phyloP scores from a whole-genome alignment of 495 filamentous ascomycete genomes.

The Penicillium paradoxum region DNA sequence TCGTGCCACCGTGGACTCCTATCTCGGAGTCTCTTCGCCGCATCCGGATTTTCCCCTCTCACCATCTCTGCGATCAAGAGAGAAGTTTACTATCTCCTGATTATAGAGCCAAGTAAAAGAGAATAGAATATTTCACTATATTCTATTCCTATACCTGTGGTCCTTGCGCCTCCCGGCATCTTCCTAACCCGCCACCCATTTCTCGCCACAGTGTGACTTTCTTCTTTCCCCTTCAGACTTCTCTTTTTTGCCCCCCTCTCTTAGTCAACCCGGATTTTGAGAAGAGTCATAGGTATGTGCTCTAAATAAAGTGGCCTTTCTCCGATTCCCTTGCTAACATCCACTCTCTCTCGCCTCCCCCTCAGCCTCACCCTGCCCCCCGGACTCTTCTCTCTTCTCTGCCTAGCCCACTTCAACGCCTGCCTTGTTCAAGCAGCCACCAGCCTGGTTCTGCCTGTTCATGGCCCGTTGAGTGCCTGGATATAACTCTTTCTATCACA shows the following conservation, averaged over 20 bases:
- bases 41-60: conserved; percentile 8
- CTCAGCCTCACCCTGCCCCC: background rate
- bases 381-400: conserved; percentile 1
- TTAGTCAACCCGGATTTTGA: conserved; percentile 8
- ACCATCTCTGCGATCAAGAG: background rate
- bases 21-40: conserved; percentile 8
- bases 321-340: background rate
- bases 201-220: conserved; percentile 22
- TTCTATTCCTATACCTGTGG: conserved; percentile 5
- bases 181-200: conserved; percentile 25
- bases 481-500: conserved; percentile 1
- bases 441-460: conserved; percentile 18
- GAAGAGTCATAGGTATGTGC: conserved; percentile 14
- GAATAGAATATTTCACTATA: conserved; percentile 6
- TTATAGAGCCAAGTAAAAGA: background rate
- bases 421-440: conserved; percentile 18
- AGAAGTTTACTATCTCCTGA: conserved; percentile 1
- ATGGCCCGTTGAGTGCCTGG: conserved; percentile 24
- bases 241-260: conserved; percentile 6
- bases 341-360: background rate
- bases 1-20: conserved; percentile 7
- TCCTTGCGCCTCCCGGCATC: conserved; percentile 12
- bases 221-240: conserved; percentile 13
- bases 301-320: conserved; percentile 5
- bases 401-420: conserved; percentile 16